Base-by-base conservation (phyloP, 495 filamentous ascomycete species). In the Mycothermus thermophilus region DNA sequence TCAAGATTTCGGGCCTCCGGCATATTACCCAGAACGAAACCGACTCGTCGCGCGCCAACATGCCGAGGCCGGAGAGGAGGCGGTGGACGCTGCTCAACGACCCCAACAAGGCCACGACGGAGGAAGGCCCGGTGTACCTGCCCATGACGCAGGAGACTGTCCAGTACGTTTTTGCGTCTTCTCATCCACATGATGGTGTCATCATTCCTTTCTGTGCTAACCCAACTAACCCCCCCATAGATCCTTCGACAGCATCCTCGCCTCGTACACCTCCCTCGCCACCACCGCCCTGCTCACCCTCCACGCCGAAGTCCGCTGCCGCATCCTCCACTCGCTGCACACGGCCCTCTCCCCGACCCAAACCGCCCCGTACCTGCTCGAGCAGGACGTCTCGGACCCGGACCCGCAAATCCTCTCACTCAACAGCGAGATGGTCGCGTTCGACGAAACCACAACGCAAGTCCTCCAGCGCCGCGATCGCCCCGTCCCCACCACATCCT, bases 131-230 rank as follows among this genome's bases (percentile, higher is more conserved):
- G 16, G 74, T 88, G 9, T 86, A 92, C 51, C 69, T 96, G 13
- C 90, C 92, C 1, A 79, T 99, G 60, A 94, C 86, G 42, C 64
- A 72, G 25, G 81, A 93, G 41, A 90, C 82, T 0, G 84, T 82
- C 23, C 61, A 63, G 70, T 80, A 72, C 59, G 67, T 63, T 23
- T 18, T 23, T 31, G 17, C 21, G 30, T 4, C 9, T 16, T 8
- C 23, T 33, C 10, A 11, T 23, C 12, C 13, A 9, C 9, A 16
- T 14, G 30, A 1, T 8, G 8, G n/a, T 15, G 3, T 15, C 20
- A 25, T 35, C 3, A 12, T 22, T n/a, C n/a, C n/a, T n/a, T n/a
- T n/a, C n/a, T n/a, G n/a, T n/a, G n/a, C n/a, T n/a, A n/a, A n/a
- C n/a, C n/a, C n/a, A n/a, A 24, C 48, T 60, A 43, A 59, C 42